Conservation (phyloP, 1,284 basidiomycete species). For the Coriolopsis trogii region DNA sequence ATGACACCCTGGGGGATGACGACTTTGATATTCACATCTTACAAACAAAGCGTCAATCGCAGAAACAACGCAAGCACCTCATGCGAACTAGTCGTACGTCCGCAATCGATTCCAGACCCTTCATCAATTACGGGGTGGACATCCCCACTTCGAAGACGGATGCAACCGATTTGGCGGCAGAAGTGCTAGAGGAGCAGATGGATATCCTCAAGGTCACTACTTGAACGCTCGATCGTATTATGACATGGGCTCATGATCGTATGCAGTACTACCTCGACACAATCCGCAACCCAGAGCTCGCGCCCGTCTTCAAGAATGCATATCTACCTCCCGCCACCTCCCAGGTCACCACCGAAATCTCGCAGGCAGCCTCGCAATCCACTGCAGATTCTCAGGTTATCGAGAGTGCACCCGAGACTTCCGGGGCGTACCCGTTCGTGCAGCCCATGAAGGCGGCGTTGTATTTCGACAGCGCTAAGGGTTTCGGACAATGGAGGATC, state of each 20-base stretch:
- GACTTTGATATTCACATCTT: background rate
- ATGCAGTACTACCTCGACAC: conserved; percentile 26
- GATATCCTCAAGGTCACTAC: conserved; percentile 38
- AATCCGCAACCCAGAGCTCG: conserved; percentile 23
- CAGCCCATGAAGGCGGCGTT: conserved; percentile 53
- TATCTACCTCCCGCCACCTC: conserved; percentile 18
- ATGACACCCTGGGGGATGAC: background rate
- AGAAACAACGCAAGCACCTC: conserved; percentile 6
- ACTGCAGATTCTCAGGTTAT: no score
- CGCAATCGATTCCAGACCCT: conserved; percentile 29
- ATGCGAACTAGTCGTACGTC: conserved; percentile 6
- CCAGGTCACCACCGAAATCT: background rate
- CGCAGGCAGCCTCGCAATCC: background rate
- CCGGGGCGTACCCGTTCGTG: conserved; percentile 44
- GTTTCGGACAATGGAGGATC: conserved; percentile 57
- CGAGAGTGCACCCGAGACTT: background rate
- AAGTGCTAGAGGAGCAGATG: conserved; percentile 30
- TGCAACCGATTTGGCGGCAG: conserved; percentile 21
- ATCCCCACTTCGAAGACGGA: conserved; percentile 33
- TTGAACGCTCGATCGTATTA: background rate
- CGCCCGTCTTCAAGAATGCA: conserved; percentile 18
- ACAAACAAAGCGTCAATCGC: background rate
- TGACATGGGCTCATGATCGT: background rate
- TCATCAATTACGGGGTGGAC: conserved; percentile 27
- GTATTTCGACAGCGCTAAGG: conserved; percentile 53